Evolutionary conservation across 2,329 filamentous ascomycete genomes (phyloP), one percentile per base, ranked within the genome.

Genomic region (Helotiales sp.): DNA sequence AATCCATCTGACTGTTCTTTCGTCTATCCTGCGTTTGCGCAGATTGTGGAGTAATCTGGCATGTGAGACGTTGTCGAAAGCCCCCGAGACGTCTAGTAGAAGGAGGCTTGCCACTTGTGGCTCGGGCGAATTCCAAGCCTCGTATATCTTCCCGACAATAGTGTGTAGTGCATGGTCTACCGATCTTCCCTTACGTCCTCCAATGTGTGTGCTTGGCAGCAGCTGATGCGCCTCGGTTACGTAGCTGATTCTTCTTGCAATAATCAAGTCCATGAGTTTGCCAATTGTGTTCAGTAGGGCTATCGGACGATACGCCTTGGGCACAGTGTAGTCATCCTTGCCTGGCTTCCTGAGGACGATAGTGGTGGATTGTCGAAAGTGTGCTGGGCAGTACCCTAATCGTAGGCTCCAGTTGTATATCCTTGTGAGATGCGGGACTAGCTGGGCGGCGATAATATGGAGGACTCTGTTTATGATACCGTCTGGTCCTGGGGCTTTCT

Each of bases 1-100:
- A n/a, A 69, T 65, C 62, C 36, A 66, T 29, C 52, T 55, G 15
- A 67, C 53, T 49, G 34, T 63, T 52, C 52, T 61, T 38, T 61
- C 22, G 13, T 67, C 52, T 59, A 58, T 62, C 46, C 54, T 49
- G 40, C 55, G 30, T 57, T 63, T 64, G 2, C 56, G 52, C 8
- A 69, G 56, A 22, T 67, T 66, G 34, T 70, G 59, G 7, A 70
- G 60, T 17, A 70, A 60, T 25, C 63, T 62, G 53, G 7, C 15
- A 54, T 69, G 58, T 15, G 57, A 67, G 2, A 71, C 63, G 46
- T 67, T 66, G 42, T 69, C 60, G 54, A 71, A 74, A 13, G 68
- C 71, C 19, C 67, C 63, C 2, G 65, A 68, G 22, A 73, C 59
- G 59, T 74, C 65, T 1, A 73, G 64, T 3, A 67, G 50, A 2